A percentile compares a stretch with the other conserved stretches of the same genome.
These are phyloP conservation scores for Thalassiosira hispida DNA, from an alignment of 352 stramenopile species.

Conservation along the genomic window DNA sequence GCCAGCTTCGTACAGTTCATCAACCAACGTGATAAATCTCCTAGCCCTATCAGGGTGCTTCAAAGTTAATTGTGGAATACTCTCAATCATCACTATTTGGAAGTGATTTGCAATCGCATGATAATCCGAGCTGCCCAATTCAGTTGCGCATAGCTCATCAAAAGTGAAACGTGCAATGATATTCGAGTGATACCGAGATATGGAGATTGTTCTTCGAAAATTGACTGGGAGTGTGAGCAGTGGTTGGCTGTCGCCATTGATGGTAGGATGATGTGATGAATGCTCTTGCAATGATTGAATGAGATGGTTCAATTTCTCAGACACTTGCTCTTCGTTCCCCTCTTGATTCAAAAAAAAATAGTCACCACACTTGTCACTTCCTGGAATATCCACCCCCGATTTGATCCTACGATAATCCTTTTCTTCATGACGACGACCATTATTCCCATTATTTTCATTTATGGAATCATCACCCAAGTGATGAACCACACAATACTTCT, in stretches of 20 bases:
- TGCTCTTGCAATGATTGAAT: constrained; percentile 18
- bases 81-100: constrained; percentile 89
- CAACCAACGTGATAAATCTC: constrained; percentile 96
- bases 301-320: constrained; percentile 31
- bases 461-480: constrained; percentile 47
- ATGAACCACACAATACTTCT: constrained; percentile 88
- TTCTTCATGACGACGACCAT: constrained; percentile 2
- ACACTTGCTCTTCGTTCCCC: background rate
- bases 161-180: constrained; percentile 87
- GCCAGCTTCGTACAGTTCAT: constrained; percentile 94
- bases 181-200: constrained; percentile 40
- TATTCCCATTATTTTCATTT: constrained; percentile 43
- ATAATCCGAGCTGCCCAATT: constrained; percentile 95
- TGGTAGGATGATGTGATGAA: constrained; percentile 2
- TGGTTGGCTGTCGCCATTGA: background rate
- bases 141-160: constrained; percentile 90
- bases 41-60: constrained; percentile 89
- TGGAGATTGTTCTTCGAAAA: constrained; percentile 41
- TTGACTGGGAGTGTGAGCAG: constrained; percentile 31
- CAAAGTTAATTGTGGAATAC: constrained; percentile 89
- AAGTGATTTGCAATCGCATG: constrained; percentile 92
- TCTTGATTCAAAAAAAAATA: constrained; percentile 37
- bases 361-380: constrained; percentile 10
- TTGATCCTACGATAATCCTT: constrained; percentile 50
- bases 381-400: constrained; percentile 23